Evolutionary conservation across 768 basidiomycete species (phyloP).

Genomic region (Tylopilus plumbeoviolaceoides): DNA sequence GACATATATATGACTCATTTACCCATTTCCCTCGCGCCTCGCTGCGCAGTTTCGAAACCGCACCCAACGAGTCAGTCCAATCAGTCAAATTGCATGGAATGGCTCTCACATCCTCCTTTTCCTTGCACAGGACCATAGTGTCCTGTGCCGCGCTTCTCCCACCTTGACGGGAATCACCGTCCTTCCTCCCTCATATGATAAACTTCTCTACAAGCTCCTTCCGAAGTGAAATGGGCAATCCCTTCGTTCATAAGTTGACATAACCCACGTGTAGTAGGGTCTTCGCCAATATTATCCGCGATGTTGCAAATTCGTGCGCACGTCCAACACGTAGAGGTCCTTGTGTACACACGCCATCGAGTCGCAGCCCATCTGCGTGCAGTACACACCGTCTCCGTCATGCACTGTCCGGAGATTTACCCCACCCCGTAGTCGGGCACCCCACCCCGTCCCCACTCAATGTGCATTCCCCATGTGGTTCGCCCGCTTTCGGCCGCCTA

Average conservation of each 20-base stretch:
- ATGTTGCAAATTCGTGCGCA: slow-evolving; percentile 7
- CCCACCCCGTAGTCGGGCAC: slow-evolving; percentile 10
- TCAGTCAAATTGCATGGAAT: neutral
- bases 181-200: slow-evolving; percentile 15
- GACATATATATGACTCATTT: neutral
- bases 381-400: neutral
- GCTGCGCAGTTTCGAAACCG: neutral
- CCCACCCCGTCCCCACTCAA: neutral
- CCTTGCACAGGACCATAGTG: neutral
- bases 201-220: slow-evolving; percentile 20
- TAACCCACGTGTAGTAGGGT: neutral
- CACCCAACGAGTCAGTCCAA: neutral
- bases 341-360: neutral
- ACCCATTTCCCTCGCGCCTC: neutral
- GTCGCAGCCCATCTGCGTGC: neutral
- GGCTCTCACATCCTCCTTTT: neutral
- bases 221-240: slow-evolving; percentile 17
- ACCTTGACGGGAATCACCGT: slow-evolving; percentile 7
- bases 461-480: neutral
- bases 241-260: neutral
- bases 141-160: slow-evolving; percentile 5
- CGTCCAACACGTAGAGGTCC: slow-evolving; percentile 3
- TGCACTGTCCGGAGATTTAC: slow-evolving; percentile 12
- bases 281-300: slow-evolving; percentile 3
- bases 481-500: slow-evolving; percentile 1